Conservation (phyloP, 495 filamentous ascomycete genomes). For the Neurospora pannonica region DNA sequence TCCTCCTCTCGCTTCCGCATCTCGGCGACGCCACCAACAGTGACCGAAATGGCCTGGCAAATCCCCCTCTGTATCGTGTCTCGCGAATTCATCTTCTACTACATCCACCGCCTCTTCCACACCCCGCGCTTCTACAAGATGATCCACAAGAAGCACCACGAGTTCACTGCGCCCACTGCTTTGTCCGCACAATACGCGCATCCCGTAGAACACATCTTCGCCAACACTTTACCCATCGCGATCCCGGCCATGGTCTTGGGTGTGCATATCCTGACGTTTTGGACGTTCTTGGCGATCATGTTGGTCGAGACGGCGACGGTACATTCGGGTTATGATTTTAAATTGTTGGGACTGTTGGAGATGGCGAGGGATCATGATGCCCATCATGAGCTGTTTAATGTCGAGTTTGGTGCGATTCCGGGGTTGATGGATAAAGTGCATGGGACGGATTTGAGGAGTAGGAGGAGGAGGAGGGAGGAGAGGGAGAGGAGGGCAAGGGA, state of each 20-base stretch:
- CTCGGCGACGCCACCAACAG: slow-evolving; percentile 22
- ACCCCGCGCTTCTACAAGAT: slow-evolving; percentile 34
- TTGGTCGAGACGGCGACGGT: slow-evolving; percentile 42
- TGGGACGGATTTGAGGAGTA: slow-evolving; percentile 27
- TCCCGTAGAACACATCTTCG: slow-evolving; percentile 47
- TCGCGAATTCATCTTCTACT: slow-evolving; percentile 49
- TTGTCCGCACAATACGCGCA: slow-evolving; percentile 50
- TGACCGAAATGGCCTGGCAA: slow-evolving; percentile 30
- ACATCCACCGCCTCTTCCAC: slow-evolving; percentile 47
- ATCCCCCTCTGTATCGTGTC: slow-evolving; percentile 35
- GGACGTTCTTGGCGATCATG: slow-evolving; percentile 36
- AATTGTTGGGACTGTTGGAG: slow-evolving; percentile 6
- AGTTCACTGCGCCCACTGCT: slow-evolving; percentile 49
- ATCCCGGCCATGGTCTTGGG: slow-evolving; percentile 39
- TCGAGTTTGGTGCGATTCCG: slow-evolving; percentile 29
- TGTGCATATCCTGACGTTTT: slow-evolving; percentile 43
- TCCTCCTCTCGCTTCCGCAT: slow-evolving; percentile 33
- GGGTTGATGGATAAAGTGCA: slow-evolving; percentile 33
- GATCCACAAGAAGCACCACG: slow-evolving; percentile 51
- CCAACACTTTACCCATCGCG: slow-evolving; percentile 44
- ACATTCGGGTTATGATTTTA: slow-evolving; percentile 49
- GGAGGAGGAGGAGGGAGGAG: slow-evolving; percentile 4
- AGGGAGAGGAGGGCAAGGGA: neutral
- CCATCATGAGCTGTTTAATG: slow-evolving; percentile 38
- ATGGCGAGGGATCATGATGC: slow-evolving; percentile 44